These are phyloP conservation scores for Cladophialophora bantiana DNA, from an alignment of 2,329 filamentous ascomycete genomes.

Conservation along the genomic window DNA sequence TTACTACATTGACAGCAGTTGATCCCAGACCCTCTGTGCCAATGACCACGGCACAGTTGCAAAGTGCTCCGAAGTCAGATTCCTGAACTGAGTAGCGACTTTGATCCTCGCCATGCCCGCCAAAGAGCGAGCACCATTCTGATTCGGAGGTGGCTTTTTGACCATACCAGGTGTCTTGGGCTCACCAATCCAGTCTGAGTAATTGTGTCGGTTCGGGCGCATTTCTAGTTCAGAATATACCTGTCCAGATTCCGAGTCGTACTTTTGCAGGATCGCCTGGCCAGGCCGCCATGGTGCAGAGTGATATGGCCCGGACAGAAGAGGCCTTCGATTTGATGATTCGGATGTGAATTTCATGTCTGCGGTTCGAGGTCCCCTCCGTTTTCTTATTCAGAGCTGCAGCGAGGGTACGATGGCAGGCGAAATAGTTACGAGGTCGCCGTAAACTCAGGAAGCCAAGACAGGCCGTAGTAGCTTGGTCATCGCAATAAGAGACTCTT, in stretches of 20 bases:
- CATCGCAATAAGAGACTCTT: constrained; percentile 38
- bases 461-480: constrained; percentile 37
- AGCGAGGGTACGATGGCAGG: not conserved
- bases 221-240: constrained; percentile 36
- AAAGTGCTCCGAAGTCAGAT: constrained; percentile 47
- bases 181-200: constrained; percentile 37
- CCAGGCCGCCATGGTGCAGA: not conserved
- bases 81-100: constrained; percentile 46
- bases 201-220: constrained; percentile 21
- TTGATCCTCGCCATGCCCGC: constrained; percentile 33
- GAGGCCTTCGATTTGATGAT: not conserved
- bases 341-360: not conserved
- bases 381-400: not conserved
- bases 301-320: not conserved
- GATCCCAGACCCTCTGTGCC: constrained; percentile 51
- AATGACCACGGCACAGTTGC: constrained; percentile 49
- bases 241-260: constrained; percentile 36
- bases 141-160: constrained; percentile 18
- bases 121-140: constrained; percentile 35
- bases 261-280: constrained; percentile 20
- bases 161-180: constrained; percentile 29
- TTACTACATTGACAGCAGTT: constrained; percentile 47
- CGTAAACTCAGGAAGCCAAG: constrained; percentile 4
- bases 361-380: not conserved
- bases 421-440: not conserved